Conservation (phyloP, 164 flowering plant genomes). For the Cinnamomum micranthum region DNA sequence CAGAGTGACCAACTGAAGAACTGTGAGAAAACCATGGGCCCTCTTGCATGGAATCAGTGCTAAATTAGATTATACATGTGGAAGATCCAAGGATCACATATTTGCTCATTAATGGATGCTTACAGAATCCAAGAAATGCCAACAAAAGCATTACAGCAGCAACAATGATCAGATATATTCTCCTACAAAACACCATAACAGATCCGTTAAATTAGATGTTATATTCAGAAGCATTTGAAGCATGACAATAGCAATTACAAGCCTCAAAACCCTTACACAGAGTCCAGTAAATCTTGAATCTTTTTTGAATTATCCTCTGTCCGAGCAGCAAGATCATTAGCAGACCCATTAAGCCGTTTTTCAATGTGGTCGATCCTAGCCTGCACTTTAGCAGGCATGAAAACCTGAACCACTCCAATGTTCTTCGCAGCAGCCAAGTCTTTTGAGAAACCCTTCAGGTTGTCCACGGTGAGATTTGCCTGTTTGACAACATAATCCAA, state of each 20-base stretch:
- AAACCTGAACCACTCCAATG: conserved; percentile 38
- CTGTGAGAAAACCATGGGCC: neutral
- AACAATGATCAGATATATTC: conserved; percentile 58
- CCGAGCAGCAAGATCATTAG: conserved; percentile 36
- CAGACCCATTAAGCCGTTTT: conserved; percentile 53
- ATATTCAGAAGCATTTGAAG: neutral
- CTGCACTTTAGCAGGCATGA: conserved; percentile 47
- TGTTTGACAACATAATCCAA: conserved; percentile 60
- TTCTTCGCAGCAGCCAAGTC: conserved; percentile 67
- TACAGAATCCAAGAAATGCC: conserved; percentile 88
- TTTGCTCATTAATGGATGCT: conserved; percentile 16
- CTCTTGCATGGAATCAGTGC: neutral
- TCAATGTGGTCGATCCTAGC: conserved; percentile 44
- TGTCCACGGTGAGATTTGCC: conserved; percentile 56
- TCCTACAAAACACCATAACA: conserved; percentile 40
- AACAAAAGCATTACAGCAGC: conserved; percentile 80
- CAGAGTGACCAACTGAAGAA: neutral
- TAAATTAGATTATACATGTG: too few relatives aligned
- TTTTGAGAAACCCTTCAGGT: conserved; percentile 58
- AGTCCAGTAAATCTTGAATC: conserved; percentile 47
- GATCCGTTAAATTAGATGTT: neutral
- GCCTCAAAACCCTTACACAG: neutral
- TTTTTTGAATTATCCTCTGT: conserved; percentile 42
- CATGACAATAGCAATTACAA: neutral
- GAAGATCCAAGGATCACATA: neutral